Base-by-base conservation (phyloP, 345 rosid species). In the Heritiera littoralis region DNA sequence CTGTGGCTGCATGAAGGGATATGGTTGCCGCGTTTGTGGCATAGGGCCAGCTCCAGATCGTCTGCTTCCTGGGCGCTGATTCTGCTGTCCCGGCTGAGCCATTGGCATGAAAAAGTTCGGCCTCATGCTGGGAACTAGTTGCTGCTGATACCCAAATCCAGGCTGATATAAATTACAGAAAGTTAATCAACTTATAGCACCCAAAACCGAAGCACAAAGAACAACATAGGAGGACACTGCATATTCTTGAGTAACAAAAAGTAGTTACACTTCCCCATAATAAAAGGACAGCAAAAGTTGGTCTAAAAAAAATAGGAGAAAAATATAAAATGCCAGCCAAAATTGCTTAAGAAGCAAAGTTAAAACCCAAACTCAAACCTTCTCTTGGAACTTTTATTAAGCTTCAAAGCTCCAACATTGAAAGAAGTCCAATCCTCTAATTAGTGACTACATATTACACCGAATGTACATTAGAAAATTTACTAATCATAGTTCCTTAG, bases 81-180 rank as follows among this genome's bases (percentile, higher is more conserved):
- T 91, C 82, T 92, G 98, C 80, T 92, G 98, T 12, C 94, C 93
- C 72, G 87, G 97, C 85, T 89, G 98, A 81, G 88, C 98, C 97
- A 95, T 93, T 7, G 95, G 98, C 88, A 93, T 86, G 20, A 72
- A 72, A 66, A 65, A 64, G 30, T 76, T 76, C 7, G 72, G 72
- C 80, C 95, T 89, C 97, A 95, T 92, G 38, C 96, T 98, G 65
- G 94, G 97, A 83, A 95, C 92, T 52, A 93, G 91, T 84, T 92
- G 98, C 85, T 91, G 99, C 82, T 95, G 99, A 89, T 88, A 93
- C 71, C 98, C 99, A 83, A 84, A 95, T 67, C 96, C 97, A 75
- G 94, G 90, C 98, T 93, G 85, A 65, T 73, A 84, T 55, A 77
- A 45, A 65, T 13, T 48, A 56, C 46, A 59, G 2, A 59, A 20